These are phyloP conservation scores for Protomyces inouyei DNA, from an alignment of 1,139 yeast species.

Conservation along the genomic window DNA sequence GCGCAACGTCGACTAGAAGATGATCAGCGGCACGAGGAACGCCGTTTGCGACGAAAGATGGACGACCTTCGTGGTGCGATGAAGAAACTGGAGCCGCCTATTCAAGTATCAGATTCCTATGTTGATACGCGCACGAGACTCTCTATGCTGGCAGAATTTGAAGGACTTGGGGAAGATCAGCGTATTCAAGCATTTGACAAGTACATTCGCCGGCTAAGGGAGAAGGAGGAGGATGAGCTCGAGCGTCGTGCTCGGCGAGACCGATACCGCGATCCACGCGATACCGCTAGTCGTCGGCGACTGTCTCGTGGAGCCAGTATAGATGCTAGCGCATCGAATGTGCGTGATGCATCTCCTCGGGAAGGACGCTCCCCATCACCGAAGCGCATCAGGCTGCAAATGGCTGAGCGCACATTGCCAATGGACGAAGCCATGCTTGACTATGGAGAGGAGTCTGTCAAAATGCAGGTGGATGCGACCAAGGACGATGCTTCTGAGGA, in stretches of 20 bases:
- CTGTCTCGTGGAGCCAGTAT: not conserved
- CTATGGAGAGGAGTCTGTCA: not conserved
- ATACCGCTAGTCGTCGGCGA: not conserved
- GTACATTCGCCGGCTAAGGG: constrained; percentile 37
- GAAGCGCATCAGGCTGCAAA: not conserved
- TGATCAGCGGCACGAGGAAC: constrained; percentile 40
- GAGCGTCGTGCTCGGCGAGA: constrained; percentile 11
- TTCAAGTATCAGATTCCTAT: constrained; percentile 40
- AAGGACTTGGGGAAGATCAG: constrained; percentile 40
- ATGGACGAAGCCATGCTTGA: not conserved
- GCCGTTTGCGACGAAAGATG: constrained; percentile 41
- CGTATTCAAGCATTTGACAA: constrained; percentile 40
- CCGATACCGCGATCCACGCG: constrained; percentile 6
- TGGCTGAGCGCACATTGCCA: not conserved
- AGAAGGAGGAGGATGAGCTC: constrained; percentile 32
- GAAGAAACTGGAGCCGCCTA: constrained; percentile 40
- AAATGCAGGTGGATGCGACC: not conserved
- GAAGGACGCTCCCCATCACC: not conserved
- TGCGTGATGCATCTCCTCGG: not conserved
- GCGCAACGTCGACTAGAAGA: constrained; percentile 37
- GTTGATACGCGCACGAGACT: constrained; percentile 41
- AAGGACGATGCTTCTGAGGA: constrained; percentile 18
- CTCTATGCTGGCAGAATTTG: constrained; percentile 39
- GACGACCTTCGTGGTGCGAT: constrained; percentile 43
- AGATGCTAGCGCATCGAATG: too few relatives aligned